Evolutionary conservation across 768 basidiomycete genomes (phyloP), one percentile per base, ranked within the genome.

Genomic region (Leccinum rimulosum): DNA sequence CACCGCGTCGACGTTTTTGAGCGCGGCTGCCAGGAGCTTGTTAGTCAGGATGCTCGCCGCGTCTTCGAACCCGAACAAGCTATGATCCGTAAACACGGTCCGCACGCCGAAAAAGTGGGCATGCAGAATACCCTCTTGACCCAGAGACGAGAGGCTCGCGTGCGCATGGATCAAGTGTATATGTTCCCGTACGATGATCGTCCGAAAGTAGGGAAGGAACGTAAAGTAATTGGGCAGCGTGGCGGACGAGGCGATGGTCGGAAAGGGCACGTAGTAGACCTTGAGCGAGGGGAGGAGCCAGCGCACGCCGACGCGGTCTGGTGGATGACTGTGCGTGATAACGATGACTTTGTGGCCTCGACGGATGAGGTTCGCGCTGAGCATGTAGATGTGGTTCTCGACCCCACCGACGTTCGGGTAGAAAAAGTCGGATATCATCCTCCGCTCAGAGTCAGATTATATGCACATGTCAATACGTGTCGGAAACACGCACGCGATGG

Each of bases 401-500:
- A 99, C 96, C 8, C 97, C 97, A 3, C 97, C 97, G 3, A 95
- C 88, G 58, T 84, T 81, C 1, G 97, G 97, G 68, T 92, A 86
- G 76, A 98, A 99, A 79, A 98, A 99, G 76, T 99, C 97, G 45
- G 88, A 91, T 58, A 98, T 85, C 92, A 98, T 94, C 49, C 95
- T 96, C 62, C 2, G 3, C 28, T 11, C 19, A 54, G 30, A 7
- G 55, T 65, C 40, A 63, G 35, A 15, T 2, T 25, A 6, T 17
- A 45, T 14, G n/a, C 38, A 30, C 6, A 25, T 28, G 8, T 22
- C 8, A 48, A 55, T 17, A 48, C 6, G 8, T 3, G 22, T 30
- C 4, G 11, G 11, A 17, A 35, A 40, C 49, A 51, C 67, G 60
- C 64, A 73, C 71, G 71, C 71, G 43, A 73, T 71, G 4, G 73